Evolutionary conservation across 2,329 filamentous ascomycete genomes (phyloP), one percentile per base, ranked within the genome.

Genomic region (Esteya vermicola): DNA sequence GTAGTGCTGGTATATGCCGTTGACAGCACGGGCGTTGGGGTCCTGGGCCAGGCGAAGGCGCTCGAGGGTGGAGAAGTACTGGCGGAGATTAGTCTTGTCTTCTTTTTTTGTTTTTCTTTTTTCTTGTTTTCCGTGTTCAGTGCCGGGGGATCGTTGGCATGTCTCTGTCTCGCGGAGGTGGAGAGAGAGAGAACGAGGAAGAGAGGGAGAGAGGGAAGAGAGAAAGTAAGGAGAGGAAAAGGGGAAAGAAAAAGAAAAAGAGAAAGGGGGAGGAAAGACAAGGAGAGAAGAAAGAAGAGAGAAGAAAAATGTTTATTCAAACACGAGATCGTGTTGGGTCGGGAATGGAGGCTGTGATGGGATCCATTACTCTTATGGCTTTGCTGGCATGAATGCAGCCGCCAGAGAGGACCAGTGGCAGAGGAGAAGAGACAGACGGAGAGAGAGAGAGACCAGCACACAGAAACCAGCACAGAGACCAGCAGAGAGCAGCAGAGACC

Each of bases 11-110:
- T 54, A 57, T 33, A 59, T 58, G 37, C 54, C 54, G 45, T 59
- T 54, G 19, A 58, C 52, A 9, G 51, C 47, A 39, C 51, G 47
- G 5, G 56, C n/a, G n/a, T n/a, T n/a, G n/a, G n/a, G 57, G 26
- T 51, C 51, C 27, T 76, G 74, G 38, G 70, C 71, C 54, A 85
- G 75, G 50, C 75, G 73, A 43, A 82, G 66, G 43, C 79, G 72
- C 58, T 85, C 81, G 46, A 81, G 66, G 8, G 74, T 78, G 25
- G 79, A 82, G 61, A 85, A 84, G 61, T 81, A 84, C 73, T 85
- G 55, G 27, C 34, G 10, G 19, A 18, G 40, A 42, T 36, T 26
- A 21, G 9, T 26, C 21, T 33, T 10, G 27, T 20, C 18, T 28
- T 28, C 10, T 4, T 28, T 28, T 28, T 28, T 28, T 10, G 12